Evolutionary conservation across 2,329 filamentous ascomycete species (phyloP), one percentile per base, ranked within the genome.

Genomic region (Dendrostoma leiphaemia): DNA sequence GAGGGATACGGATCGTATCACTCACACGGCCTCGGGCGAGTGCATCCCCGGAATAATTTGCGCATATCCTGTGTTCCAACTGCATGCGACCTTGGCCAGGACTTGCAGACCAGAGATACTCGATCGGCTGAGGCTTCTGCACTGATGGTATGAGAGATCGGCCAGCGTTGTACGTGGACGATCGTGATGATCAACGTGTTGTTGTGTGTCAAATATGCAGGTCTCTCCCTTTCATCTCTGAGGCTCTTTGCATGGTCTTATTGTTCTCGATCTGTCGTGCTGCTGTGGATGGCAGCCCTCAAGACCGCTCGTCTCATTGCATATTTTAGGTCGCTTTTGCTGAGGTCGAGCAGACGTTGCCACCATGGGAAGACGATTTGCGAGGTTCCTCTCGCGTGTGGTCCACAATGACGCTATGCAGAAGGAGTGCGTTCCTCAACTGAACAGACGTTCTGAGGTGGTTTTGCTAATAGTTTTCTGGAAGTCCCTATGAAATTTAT

Each of bases 341-440:
- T 17, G 17, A 24, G n/a, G n/a, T n/a, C 24, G 17, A 43, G 19
- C 7, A 35, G 1, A 41, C 2, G n/a, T 26, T 44, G 50, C 47
- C 62, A 67, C 34, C 50, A 79, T 80, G 68, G 72, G 71, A 56
- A 69, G 19, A 23, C 23, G 74, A 52, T 60, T 65, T 17, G 67
- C 66, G 41, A 69, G 63, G 50, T 66, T 85, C 60, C 75, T 87
- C 53, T 75, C 74, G 61, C 72, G 71, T 62, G 74, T 87, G 64
- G 78, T 88, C 62, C 81, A 81, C 69, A 89, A 89, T 74, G 84
- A 90, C 67, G 82, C 87, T 41, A 89, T 90, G 81, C 84, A 79
- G 64, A 69, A 73, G 32, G 86, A 89, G 57, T 61, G 34, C 6
- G 48, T 28, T 28, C 6, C 41, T 44, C n/a, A 26, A 26, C 24